Evolutionary conservation across 257 asterid species (phyloP), one percentile per base, ranked within the genome.

Genomic region (Capsicum chinense): DNA sequence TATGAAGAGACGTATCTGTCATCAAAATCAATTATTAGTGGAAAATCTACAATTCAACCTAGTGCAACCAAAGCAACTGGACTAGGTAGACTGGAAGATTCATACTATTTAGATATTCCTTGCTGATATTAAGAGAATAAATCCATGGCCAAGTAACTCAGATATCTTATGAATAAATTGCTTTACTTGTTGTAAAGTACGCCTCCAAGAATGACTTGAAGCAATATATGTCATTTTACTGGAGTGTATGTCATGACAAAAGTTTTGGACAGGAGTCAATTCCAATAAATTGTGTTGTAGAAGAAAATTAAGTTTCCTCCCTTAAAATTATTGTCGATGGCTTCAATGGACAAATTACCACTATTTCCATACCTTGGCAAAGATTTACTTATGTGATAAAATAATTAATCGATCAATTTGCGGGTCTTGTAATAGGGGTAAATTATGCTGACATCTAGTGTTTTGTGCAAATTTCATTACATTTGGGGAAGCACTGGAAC

Each of bases 261-360:
- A 97, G 98, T 86, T 94, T 94, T 76, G 98, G 96, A 56, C 94
- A 88, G 88, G 99, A 97, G 86, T 88, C 97, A 11, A 89, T 93
- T 84, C 95, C 98, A 52, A 90, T 95, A 87, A 92, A 95, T 83
- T 97, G 99, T 86, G 98, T 94, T 86, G 95, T 97, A 84, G 98
- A 97, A 84, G 98, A 97, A 85, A 91, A 85, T 89, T 93, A 94
- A 79, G 88, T 96, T 89, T 94, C 94, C 44, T 89, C 90, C 83
- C 89, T 89, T 80, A 88, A 89, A 82, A 86, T 88, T 85, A 80
- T 68, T 85, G 92, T 95, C 6, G 97, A 94, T 92, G 99, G 93
- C 81, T 79, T 89, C 84, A 97, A 94, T 86, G 97, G 94, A 58
- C 97, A 93, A 84, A 87, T 87, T 85, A 76, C 88, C 12, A 93